Conservation (phyloP, 1,284 basidiomycete species). For the Leccinum griseonigrum region DNA sequence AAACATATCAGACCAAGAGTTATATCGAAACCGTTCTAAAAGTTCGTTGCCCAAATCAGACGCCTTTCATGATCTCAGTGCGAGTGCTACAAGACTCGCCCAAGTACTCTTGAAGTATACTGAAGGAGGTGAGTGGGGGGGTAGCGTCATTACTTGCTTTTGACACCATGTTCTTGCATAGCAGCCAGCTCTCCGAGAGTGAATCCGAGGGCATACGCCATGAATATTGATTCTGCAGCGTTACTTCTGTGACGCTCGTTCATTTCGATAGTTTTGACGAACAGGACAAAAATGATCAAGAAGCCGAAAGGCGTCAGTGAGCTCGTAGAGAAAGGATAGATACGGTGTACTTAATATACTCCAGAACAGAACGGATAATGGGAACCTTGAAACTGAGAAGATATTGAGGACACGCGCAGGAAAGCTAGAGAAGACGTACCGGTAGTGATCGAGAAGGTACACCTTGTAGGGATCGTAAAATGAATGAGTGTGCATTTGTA, state of each 20-base stretch:
- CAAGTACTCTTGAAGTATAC: constrained; percentile 83
- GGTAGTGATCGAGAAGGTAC: constrained; percentile 89
- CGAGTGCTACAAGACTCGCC: constrained; percentile 43
- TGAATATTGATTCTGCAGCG: constrained; percentile 66
- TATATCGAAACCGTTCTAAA: constrained; percentile 86
- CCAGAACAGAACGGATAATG: constrained; percentile 83
- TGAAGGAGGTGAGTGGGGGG: constrained; percentile 34
- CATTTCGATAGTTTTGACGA: constrained; percentile 79
- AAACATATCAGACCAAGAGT: constrained; percentile 61
- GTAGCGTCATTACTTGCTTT: constrained; percentile 42
- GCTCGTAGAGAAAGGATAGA: constrained; percentile 44
- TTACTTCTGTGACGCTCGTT: constrained; percentile 64
- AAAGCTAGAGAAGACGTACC: constrained; percentile 43
- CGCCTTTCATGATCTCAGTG: constrained; percentile 9
- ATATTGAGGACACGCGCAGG: neutral
- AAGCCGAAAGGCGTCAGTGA: constrained; percentile 67
- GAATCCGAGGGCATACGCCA: constrained; percentile 86
- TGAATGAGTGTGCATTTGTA: constrained; percentile 92
- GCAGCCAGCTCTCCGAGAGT: constrained; percentile 89
- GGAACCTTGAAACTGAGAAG: constrained; percentile 84
- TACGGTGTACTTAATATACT: constrained; percentile 71
- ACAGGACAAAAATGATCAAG: constrained; percentile 78
- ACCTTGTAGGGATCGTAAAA: constrained; percentile 94
- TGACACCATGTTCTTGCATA: constrained; percentile 92
- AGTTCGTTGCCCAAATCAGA: constrained; percentile 17